Conservation (phyloP, 2,329 filamentous ascomycete genomes). For the Fusarium keratoplasticum region DNA sequence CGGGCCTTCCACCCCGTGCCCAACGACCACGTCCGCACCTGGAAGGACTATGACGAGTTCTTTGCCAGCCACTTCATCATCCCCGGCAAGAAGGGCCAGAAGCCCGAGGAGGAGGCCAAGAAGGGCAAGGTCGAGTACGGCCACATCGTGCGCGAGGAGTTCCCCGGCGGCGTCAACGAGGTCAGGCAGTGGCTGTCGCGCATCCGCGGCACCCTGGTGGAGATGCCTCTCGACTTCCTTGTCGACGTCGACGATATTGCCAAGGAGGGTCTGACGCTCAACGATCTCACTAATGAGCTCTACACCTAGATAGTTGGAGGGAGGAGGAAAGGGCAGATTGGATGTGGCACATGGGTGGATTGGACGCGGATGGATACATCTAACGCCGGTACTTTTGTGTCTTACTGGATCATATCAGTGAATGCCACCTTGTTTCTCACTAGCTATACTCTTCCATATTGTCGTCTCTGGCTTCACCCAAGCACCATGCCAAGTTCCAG, state of each 20-base stretch:
- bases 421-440: background rate
- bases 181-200: conserved; percentile 76
- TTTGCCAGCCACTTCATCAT: conserved; percentile 75
- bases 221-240: conserved; percentile 93
- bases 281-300: conserved; percentile 77
- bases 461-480: background rate
- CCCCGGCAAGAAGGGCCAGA: conserved; percentile 62
- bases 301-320: conserved; percentile 66
- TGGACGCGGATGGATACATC: background rate
- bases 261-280: conserved; percentile 80
- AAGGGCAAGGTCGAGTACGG: conserved; percentile 80
- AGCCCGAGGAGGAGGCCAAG: conserved; percentile 60
- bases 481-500: background rate
- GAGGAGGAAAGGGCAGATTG: background rate
- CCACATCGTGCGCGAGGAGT: conserved; percentile 85
- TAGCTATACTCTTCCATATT: background rate
- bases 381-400: background rate
- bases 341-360: background rate
- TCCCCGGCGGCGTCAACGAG: conserved; percentile 77
- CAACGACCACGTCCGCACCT: conserved; percentile 74
- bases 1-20: conserved; percentile 86
- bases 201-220: conserved; percentile 78
- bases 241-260: conserved; percentile 86
- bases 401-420: background rate
- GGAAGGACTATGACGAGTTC: conserved; percentile 80